Conservation (phyloP, 108 stramenopile genomes). For the Aurantiochytrium sp. region DNA sequence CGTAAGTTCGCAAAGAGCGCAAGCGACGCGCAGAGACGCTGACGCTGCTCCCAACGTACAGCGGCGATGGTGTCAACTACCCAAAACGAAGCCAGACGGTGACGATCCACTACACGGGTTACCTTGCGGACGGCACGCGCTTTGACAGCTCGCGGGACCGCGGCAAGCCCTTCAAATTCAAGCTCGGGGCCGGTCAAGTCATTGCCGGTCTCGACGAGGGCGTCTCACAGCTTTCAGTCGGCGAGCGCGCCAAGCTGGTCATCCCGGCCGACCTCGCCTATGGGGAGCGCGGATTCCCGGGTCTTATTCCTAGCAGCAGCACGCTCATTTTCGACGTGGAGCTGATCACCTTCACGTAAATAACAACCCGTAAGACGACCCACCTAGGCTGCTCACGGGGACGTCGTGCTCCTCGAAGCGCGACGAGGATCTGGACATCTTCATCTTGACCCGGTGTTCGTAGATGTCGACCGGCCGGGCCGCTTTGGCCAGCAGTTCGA, state of each 20-base stretch:
- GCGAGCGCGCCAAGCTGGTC: constrained; percentile 72
- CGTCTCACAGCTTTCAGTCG: constrained; percentile 72
- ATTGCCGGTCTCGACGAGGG: constrained; percentile 82
- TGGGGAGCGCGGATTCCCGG: constrained; percentile 71
- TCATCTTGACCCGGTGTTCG: too few species aligned
- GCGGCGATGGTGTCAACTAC: constrained; percentile 65
- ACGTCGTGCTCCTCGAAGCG: too few species aligned
- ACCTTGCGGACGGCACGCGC: constrained; percentile 82
- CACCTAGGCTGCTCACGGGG: too few species aligned
- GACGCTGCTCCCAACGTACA: too few species aligned
- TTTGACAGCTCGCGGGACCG: constrained; percentile 92
- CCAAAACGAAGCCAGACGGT: constrained; percentile 72
- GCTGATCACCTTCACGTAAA: constrained; percentile 63
- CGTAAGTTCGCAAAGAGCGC: too few species aligned
- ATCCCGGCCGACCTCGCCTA: constrained; percentile 82
- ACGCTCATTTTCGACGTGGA: constrained; percentile 83
- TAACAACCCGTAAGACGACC: too few species aligned
- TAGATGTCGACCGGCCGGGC: too few species aligned
- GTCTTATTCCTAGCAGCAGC: constrained; percentile 67
- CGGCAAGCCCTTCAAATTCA: constrained; percentile 83
- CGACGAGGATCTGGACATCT: too few species aligned
- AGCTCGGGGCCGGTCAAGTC: constrained; percentile 72
- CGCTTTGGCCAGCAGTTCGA: too few species aligned
- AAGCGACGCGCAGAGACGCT: too few species aligned
- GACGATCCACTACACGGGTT: constrained; percentile 95